Evolutionary conservation across 805 yeast genomes (phyloP), one percentile per base, ranked within the genome.

Genomic region (Wickerhamiella spandovensis): DNA sequence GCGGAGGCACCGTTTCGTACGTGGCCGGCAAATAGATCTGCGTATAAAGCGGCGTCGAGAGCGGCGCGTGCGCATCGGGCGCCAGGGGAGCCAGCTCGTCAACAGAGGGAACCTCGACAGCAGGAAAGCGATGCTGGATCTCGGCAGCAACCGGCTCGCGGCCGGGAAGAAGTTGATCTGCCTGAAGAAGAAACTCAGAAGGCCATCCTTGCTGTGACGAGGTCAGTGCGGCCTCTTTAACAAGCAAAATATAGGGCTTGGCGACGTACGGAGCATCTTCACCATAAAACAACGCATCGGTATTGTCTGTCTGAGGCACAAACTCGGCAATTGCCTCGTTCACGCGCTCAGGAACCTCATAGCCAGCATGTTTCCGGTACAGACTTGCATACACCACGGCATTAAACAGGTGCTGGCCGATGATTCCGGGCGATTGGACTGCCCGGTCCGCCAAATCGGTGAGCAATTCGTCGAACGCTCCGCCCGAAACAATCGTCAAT

Each of bases 1-100:
- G 65, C 3, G 74, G 67, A 0, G 89, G 84, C 3, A 79, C 78
- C 1, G 96, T 85, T 49, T 78, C 82, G 48, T 84, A 75, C 3
- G 76, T 76, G 45, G 49, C 48, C 9, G 67, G 56, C 32, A 51
- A 17, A 39, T 57, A 58, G 37, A 54, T 48, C 24, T 51, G 55
- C 47, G 48, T 44, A 23, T 28, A 39, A 24, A 44, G 5, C 7
- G 20, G 22, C 20, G 51, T n/a, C 20, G 24, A 17, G 15, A 46
- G 46, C 2, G 45, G 32, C 20, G 23, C 45, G 15, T 43, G 45
- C 3, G 18, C 28, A 17, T 48, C 48, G 37, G 37, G 44, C 13
- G 41, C 47, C 21, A 32, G 39, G 5, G 57, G 39, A n/a, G 32
- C 20, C 22, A 39, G 39, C 22, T 38, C 32, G 38, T 47, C 50